Conservation (phyloP, 129 eudicot species). For the Glebionis coronaria region DNA sequence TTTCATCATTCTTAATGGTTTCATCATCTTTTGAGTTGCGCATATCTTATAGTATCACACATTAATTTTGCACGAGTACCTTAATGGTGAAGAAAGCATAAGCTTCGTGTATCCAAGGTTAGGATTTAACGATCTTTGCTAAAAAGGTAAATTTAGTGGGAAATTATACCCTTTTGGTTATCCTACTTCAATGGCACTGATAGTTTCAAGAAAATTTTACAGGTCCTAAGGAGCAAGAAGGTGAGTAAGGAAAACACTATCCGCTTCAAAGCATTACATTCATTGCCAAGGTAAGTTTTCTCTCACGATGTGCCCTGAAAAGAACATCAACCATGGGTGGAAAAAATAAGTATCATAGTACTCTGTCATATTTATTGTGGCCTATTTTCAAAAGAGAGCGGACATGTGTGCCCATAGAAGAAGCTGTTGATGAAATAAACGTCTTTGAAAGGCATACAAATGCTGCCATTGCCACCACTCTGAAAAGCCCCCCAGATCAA, state of each 20-base stretch:
- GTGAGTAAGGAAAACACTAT: constrained; percentile 47
- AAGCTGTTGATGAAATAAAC: constrained; percentile 45
- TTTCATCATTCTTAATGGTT: constrained; percentile 24
- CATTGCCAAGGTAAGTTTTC: constrained; percentile 71
- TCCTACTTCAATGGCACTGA: constrained; percentile 3
- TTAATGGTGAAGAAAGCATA: constrained; percentile 72
- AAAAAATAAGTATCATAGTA: not conserved
- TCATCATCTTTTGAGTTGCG: constrained; percentile 40
- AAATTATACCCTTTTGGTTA: not conserved
- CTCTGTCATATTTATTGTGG: constrained; percentile 7
- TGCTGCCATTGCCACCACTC: constrained; percentile 50
- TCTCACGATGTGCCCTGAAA: not conserved
- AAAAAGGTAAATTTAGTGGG: not conserved
- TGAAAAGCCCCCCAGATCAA: constrained; percentile 56
- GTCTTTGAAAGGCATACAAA: constrained; percentile 41
- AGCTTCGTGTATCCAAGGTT: constrained; percentile 67
- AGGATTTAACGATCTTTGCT: not conserved
- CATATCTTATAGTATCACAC: constrained; percentile 97
- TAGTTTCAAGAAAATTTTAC: constrained; percentile 73
- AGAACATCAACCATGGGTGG: too few relatives aligned
- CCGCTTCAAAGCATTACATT: constrained; percentile 65
- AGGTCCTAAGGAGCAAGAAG: constrained; percentile 62
- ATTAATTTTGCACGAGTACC: constrained; percentile 91
- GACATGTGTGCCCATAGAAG: constrained; percentile 65
- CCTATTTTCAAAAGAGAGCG: constrained; percentile 55